Evolutionary conservation across 2,329 filamentous ascomycete genomes (phyloP).

Genomic region (Nemania sp.): DNA sequence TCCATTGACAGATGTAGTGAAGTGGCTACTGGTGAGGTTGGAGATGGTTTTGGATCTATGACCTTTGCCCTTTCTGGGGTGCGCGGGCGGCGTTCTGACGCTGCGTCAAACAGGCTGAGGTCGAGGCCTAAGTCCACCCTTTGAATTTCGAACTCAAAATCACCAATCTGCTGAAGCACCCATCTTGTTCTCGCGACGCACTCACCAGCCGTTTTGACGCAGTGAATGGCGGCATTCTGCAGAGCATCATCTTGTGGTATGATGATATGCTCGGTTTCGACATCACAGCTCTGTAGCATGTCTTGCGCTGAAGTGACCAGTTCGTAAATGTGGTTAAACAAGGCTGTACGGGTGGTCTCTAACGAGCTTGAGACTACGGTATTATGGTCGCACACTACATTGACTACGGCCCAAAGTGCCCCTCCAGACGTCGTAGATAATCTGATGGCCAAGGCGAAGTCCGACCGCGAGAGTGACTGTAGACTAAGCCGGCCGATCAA

Average conservation of each 20-base stretch:
- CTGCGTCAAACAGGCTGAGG: conserved; percentile 61
- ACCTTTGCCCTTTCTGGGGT: conserved; percentile 55
- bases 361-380: conserved; percentile 74
- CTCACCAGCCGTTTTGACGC: conserved; percentile 89
- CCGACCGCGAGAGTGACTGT: conserved; percentile 89
- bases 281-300: conserved; percentile 76
- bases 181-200: conserved; percentile 88
- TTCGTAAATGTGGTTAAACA: conserved; percentile 84
- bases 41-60: conserved; percentile 54
- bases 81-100: conserved; percentile 50
- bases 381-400: conserved; percentile 84
- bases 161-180: conserved; percentile 88
- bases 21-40: conserved; percentile 43
- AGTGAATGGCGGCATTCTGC: conserved; percentile 83
- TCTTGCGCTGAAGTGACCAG: conserved; percentile 85
- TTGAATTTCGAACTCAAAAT: conserved; percentile 87
- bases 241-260: conserved; percentile 84
- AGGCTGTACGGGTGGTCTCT: conserved; percentile 75
- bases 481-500: conserved; percentile 92
- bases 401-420: conserved; percentile 81
- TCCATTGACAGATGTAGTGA: conserved; percentile 63
- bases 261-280: conserved; percentile 80
- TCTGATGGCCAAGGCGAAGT: conserved; percentile 84
- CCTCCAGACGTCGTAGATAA: conserved; percentile 86
- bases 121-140: conserved; percentile 67